Conservation (phyloP, 495 filamentous ascomycete genomes). For the Xeromyces bisporus region DNA sequence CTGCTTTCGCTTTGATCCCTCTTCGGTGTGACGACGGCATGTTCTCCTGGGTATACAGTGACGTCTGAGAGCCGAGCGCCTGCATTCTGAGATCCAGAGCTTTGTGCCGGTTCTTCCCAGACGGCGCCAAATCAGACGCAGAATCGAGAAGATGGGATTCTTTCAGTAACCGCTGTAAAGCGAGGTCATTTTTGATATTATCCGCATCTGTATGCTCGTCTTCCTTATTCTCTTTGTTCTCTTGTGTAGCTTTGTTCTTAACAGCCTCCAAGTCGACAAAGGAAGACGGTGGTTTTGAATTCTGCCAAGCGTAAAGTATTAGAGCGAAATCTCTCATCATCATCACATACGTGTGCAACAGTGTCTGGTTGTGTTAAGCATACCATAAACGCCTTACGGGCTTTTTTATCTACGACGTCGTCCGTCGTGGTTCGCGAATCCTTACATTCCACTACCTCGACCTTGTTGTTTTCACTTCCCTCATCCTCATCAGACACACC, state of each 20-base stretch:
- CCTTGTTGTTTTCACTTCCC: slow-evolving; percentile 12
- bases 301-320: slow-evolving; percentile 14
- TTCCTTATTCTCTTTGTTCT: slow-evolving; percentile 26
- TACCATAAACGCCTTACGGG: slow-evolving; percentile 69
- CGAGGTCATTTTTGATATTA: slow-evolving; percentile 82
- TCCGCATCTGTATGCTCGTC: slow-evolving; percentile 36
- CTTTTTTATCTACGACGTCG: slow-evolving; percentile 39
- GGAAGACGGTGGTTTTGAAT: slow-evolving; percentile 33
- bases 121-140: slow-evolving; percentile 40
- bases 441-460: slow-evolving; percentile 54
- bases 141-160: slow-evolving; percentile 84
- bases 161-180: slow-evolving; percentile 68
- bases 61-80: slow-evolving; percentile 59
- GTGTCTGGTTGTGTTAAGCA: slow-evolving; percentile 1
- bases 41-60: slow-evolving; percentile 54
- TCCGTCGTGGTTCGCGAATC: slow-evolving; percentile 15
- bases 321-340: slow-evolving; percentile 1
- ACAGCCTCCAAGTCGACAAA: slow-evolving; percentile 15
- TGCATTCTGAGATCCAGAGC: slow-evolving; percentile 70
- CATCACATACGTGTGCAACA: too few species aligned
- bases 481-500: slow-evolving; percentile 38
- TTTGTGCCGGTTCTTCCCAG: slow-evolving; percentile 50
- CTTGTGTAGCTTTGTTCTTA: slow-evolving; percentile 14
- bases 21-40: slow-evolving; percentile 72
- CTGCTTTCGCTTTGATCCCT: slow-evolving; percentile 54